Conservation (phyloP, 805 yeast genomes). For the Ogataea zsoltii region DNA sequence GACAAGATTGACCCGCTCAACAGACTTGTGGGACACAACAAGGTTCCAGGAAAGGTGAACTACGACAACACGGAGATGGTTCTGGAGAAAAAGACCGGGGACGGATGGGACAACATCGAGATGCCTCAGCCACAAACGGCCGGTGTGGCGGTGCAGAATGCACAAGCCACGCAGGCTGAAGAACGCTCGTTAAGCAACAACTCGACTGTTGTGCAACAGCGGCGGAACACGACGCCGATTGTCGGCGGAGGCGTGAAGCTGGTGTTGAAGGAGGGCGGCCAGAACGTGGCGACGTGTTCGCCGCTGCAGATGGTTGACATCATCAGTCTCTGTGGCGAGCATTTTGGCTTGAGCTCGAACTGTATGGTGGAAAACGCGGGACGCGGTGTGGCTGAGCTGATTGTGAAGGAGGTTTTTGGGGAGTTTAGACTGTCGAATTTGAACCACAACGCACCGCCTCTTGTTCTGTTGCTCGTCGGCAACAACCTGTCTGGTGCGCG, state of each 20-base stretch:
- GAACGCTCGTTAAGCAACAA: conserved; percentile 22
- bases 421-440: conserved; percentile 56
- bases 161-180: conserved; percentile 5
- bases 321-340: conserved; percentile 58
- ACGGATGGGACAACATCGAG: conserved; percentile 52
- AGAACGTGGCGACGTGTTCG: conserved; percentile 60
- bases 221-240: conserved; percentile 20
- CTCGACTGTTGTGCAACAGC: conserved; percentile 16
- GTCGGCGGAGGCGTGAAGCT: conserved; percentile 17
- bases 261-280: conserved; percentile 20
- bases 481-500: conserved; percentile 72
- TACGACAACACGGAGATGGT: conserved; percentile 77
- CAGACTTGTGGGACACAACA: conserved; percentile 77
- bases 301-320: conserved; percentile 80
- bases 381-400: conserved; percentile 58
- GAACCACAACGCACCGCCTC: conserved; percentile 81
- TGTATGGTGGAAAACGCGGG: conserved; percentile 67
- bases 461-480: conserved; percentile 71
- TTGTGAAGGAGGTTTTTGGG: conserved; percentile 69
- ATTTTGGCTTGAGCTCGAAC: conserved; percentile 48
- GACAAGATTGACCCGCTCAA: conserved; percentile 62
- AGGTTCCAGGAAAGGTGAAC: conserved; percentile 47
- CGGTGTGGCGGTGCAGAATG: conserved; percentile 4
- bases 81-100: conserved; percentile 43
- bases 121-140: conserved; percentile 6